phyloP scores from a whole-genome alignment of 2,329 filamentous ascomycete genomes.

The Fusarium agapanthi region DNA sequence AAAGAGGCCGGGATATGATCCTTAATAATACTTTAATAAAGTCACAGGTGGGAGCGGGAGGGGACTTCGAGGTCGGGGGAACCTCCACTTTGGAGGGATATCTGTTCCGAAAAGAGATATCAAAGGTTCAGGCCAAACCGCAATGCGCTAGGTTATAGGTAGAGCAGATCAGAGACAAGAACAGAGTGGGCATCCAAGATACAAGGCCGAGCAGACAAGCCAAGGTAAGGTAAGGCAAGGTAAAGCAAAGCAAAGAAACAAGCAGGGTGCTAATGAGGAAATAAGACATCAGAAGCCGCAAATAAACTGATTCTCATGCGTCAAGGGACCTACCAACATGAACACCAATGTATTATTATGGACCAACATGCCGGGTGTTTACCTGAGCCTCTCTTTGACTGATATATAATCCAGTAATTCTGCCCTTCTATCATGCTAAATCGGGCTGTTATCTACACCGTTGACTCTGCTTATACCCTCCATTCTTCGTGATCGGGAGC shows the following conservation, averaged over 20 bases:
- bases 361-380: background rate
- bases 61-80: slow-evolving; percentile 3
- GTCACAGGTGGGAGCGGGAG: slow-evolving; percentile 6
- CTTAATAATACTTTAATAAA: slow-evolving; percentile 31
- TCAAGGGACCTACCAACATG: slow-evolving; percentile 5
- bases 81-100: slow-evolving; percentile 32
- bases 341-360: background rate
- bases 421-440: background rate
- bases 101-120: slow-evolving; percentile 30
- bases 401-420: background rate
- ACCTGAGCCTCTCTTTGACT: background rate
- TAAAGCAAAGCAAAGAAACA: background rate
- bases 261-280: slow-evolving; percentile 19
- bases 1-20: slow-evolving; percentile 29
- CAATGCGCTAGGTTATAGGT: slow-evolving; percentile 5
- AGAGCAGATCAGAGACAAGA: slow-evolving; percentile 25
- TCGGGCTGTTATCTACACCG: background rate
- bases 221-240: background rate
- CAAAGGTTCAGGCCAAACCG: slow-evolving; percentile 15
- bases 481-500: background rate
- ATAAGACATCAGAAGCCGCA: background rate
- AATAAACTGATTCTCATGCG: slow-evolving; percentile 1
- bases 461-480: background rate
- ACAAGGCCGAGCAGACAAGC: background rate
- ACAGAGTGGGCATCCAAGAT: background rate